Percentiles rank a stretch among this genome's conserved stretches.
phyloP scores from a whole-genome alignment of 2,329 filamentous ascomycete species.

The Fusarium scirpi region DNA sequence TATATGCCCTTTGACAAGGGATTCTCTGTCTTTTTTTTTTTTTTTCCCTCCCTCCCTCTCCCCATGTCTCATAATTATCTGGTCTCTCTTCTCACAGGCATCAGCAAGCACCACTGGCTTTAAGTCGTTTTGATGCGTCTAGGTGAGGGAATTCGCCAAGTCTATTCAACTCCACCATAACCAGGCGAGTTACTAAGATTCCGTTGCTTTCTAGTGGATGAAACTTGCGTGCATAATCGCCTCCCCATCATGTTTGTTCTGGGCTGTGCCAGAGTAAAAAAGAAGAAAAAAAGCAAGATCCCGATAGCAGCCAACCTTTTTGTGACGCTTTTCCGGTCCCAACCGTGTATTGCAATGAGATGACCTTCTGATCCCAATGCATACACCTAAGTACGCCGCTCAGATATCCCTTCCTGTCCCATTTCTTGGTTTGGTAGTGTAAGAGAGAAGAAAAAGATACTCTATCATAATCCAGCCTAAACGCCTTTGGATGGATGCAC shows the following conservation, averaged over 20 bases:
- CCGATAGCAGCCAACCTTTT: conserved; percentile 24
- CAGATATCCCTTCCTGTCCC: conserved; percentile 34
- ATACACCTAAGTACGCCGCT: conserved; percentile 43
- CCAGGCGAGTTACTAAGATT: conserved; percentile 35
- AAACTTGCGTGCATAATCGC: conserved; percentile 29
- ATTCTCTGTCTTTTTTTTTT: conserved; percentile 11
- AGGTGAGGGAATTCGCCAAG: conserved; percentile 37
- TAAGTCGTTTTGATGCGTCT: conserved; percentile 25
- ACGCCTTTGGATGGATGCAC: conserved; percentile 50
- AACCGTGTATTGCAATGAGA: conserved; percentile 26
- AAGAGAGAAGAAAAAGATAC: conserved; percentile 34
- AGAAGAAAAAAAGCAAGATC: conserved; percentile 28
- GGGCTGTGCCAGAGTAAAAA: conserved; percentile 14
- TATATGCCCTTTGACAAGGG: conserved; percentile 23
- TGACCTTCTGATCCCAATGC: conserved; percentile 31
- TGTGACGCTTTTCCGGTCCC: conserved; percentile 29
- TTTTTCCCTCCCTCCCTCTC: conserved; percentile 2
- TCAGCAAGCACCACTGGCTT: conserved; percentile 25
- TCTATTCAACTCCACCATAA: conserved; percentile 37
- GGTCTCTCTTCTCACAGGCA: conserved; percentile 24
- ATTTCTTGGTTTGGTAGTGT: conserved; percentile 44
- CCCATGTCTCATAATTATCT: conserved; percentile 17
- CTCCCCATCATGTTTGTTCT: conserved; percentile 15
- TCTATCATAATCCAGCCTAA: conserved; percentile 51
- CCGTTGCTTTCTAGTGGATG: conserved; percentile 28